Evolutionary conservation across 1,139 yeast species (phyloP).

Genomic region (Hemisphaericaspora xylofermentans): DNA sequence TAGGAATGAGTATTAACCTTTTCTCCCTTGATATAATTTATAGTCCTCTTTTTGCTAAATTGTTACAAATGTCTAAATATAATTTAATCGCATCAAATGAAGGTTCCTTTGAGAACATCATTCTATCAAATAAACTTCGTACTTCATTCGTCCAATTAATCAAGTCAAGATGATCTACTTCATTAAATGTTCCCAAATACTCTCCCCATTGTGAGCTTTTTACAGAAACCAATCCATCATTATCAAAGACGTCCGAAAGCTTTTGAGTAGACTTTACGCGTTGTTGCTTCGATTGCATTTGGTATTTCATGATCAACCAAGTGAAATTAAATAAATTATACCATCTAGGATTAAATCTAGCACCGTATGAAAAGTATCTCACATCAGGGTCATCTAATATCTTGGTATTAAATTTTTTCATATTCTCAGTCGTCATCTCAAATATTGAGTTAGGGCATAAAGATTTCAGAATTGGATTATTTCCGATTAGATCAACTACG

Average conservation of each 20-base stretch:
- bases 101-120: slow-evolving; percentile 34
- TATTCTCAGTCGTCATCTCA: slow-evolving; percentile 59
- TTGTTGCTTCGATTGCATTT: slow-evolving; percentile 15
- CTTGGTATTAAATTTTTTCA: slow-evolving; percentile 52
- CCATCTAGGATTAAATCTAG: slow-evolving; percentile 63
- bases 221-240: slow-evolving; percentile 86
- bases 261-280: slow-evolving; percentile 8
- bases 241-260: slow-evolving; percentile 33
- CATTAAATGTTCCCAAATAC: slow-evolving; percentile 72
- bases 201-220: slow-evolving; percentile 81
- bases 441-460: slow-evolving; percentile 48
- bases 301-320: slow-evolving; percentile 55
- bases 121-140: slow-evolving; percentile 35
- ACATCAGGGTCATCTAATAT: slow-evolving; percentile 61
- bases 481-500: slow-evolving; percentile 34
- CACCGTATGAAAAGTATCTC: slow-evolving; percentile 80
- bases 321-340: slow-evolving; percentile 60
- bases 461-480: slow-evolving; percentile 15
- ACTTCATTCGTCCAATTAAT: slow-evolving; percentile 77
- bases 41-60: slow-evolving; percentile 62
- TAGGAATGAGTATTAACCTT: not conserved
- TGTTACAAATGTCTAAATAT: slow-evolving; percentile 72
- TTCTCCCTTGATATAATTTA: slow-evolving; percentile 28
- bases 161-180: slow-evolving; percentile 82
- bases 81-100: slow-evolving; percentile 71